phyloP scores from a whole-genome alignment of 805 yeast species.

The Lachancea waltii region DNA sequence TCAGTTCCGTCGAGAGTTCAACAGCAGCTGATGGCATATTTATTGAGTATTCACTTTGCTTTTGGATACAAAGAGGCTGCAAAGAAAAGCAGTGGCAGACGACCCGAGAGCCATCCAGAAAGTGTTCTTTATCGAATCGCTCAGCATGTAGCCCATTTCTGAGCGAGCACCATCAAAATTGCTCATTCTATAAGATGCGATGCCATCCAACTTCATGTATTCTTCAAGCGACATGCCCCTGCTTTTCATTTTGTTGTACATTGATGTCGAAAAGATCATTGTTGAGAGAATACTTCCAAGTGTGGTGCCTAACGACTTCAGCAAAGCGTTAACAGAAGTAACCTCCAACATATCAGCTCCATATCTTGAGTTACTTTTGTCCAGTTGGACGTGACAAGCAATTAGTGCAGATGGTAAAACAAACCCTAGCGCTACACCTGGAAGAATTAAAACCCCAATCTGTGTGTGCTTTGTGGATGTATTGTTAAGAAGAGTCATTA shows the following conservation, averaged over 20 bases:
- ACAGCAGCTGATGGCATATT: too few species aligned
- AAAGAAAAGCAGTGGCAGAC: constrained; percentile 14
- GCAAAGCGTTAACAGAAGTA: constrained; percentile 20
- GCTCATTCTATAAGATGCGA: constrained; percentile 16
- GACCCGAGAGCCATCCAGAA: constrained; percentile 21
- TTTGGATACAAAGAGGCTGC: constrained; percentile 16
- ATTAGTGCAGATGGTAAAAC: constrained; percentile 31
- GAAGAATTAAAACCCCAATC: constrained; percentile 36
- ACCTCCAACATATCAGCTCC: constrained; percentile 20
- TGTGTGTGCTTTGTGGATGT: constrained; percentile 24
- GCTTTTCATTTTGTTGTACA: constrained; percentile 13
- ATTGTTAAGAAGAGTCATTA: constrained; percentile 28
- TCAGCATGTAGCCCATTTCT: constrained; percentile 6
- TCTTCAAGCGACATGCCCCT: constrained; percentile 4
- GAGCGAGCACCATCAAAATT: constrained; percentile 19
- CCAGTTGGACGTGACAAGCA: constrained; percentile 26
- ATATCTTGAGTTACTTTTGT: constrained; percentile 14
- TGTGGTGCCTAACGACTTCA: constrained; percentile 22
- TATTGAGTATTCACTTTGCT: too few species aligned
- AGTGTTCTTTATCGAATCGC: constrained; percentile 11
- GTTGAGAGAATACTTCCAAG: constrained; percentile 23
- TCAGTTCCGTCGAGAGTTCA: too few species aligned
- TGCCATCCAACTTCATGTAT: constrained; percentile 12
- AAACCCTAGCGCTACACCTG: constrained; percentile 35
- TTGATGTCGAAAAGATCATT: constrained; percentile 19